Evolutionary conservation across 108 stramenopile species (phyloP), one percentile per base, ranked within the genome.

Genomic region (Mayamaea pseudoterrestris): DNA sequence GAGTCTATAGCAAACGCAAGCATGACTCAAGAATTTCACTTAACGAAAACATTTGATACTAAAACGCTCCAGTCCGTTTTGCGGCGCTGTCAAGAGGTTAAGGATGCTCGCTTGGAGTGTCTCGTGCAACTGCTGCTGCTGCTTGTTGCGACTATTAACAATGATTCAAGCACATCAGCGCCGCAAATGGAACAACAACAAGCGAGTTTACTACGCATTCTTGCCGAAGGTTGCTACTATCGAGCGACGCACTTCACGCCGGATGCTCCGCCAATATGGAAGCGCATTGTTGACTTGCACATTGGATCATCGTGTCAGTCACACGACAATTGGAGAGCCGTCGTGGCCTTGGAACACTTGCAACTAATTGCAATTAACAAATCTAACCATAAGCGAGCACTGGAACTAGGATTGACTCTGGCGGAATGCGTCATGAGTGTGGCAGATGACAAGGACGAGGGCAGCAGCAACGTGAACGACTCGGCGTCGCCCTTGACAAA

Each of bases 311-410:
- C 31, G 18, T 7, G 2, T 7, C 17, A n/a, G n/a, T n/a, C 43
- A 25, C 12, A 23, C 28, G 6, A 4, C 56, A 29, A 54, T 27
- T n/a, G 22, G 50, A 16, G 55, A 66, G 27, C 58, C 73, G 4
- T 54, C 63, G 7, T 14, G 5, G 70, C 78, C 0, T 39, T 84
- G 16, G 41, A 51, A 27, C 53, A 78, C 27, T 57, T 80, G 47
- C 55, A 63, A 5, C 70, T 67, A 18, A 78, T 84, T 35, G 83
- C 83, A 16, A 18, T 44, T 28, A 46, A 44, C 17, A 80, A 77
- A 52, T 54, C 53, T 1, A 84, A 84, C 53, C 36, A 27, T 1
- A 75, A 71, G 43, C 66, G 78, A 9, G 66, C 49, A 3, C 40
- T 58, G 3, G 83, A 84, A 42, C 50, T 77, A 25, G 43, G 46